These are phyloP conservation scores for Phytophthora sojae DNA, from an alignment of 352 stramenopile genomes.

Conservation along the genomic window DNA sequence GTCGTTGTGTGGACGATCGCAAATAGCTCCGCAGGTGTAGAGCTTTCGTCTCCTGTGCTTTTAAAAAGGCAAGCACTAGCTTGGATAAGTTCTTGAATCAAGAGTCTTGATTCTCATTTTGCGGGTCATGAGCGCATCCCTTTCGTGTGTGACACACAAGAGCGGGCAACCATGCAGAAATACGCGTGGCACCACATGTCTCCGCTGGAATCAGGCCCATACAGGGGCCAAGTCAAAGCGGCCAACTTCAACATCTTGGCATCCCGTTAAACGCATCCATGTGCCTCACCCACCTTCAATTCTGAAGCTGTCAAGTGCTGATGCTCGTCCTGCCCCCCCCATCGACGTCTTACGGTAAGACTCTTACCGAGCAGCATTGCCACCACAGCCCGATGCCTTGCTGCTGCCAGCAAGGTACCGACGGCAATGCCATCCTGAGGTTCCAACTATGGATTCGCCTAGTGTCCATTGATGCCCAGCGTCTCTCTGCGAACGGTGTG, in stretches of 20 bases:
- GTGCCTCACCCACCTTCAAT: neutral
- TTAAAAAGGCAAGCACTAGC: neutral
- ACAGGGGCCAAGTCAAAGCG: neutral
- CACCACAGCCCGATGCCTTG: no score
- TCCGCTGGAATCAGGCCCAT: neutral
- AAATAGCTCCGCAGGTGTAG: neutral
- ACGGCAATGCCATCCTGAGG: neutral
- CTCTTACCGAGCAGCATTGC: no score
- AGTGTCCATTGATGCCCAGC: neutral
- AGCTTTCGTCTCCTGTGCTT: neutral
- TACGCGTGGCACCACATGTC: neutral
- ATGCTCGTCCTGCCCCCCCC: no score
- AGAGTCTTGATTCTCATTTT: neutral
- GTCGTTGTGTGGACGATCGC: neutral
- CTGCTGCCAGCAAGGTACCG: neutral
- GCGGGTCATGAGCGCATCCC: neutral
- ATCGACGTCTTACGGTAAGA: no score
- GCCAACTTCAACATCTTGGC: neutral
- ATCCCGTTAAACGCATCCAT: slow-evolving; percentile 1
- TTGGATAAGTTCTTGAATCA: neutral
- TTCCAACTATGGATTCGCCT: neutral
- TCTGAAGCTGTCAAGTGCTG: neutral
- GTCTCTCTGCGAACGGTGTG: neutral
- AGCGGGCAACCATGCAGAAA: neutral
- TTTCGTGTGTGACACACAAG: neutral